Base-by-base conservation (phyloP, 2,329 filamentous ascomycete genomes). In the Sporothrix brasiliensis region DNA sequence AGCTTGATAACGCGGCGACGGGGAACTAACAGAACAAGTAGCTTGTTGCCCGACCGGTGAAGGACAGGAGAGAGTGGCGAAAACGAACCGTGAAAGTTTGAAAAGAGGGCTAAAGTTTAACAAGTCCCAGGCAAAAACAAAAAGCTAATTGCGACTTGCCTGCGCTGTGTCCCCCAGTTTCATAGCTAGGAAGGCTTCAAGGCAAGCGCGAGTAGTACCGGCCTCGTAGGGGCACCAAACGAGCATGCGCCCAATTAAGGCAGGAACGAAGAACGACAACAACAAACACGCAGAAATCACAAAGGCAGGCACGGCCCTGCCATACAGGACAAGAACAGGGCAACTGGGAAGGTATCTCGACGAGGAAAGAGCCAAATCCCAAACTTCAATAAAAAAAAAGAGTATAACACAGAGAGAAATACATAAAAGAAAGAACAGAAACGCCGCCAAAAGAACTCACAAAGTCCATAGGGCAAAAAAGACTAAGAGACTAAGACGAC, bases 141-240 rank as follows among this genome's bases (percentile, higher is more conserved):
- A 13, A 39, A 47, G 58, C 58, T 47, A 63, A 39, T 11, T 39
- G 16, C 58, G 58, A 47, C 58, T 63, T 63, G 56, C 56, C 34
- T 21, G 4, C 39, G 39, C 58, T 21, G 39, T 11, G 58, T n/a
- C 21, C 44, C 27, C 21, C 39, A 44, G n/a, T 47, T 41, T 24
- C 41, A 47, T 21, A 47, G 58, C 58, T 27, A 63, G 47, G 39
- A 10, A 63, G 47, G n/a, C n/a, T n/a, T n/a, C n/a, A n/a, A n/a
- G n/a, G 39, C 39, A 47, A 24, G 56, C n/a, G 21, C 56, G 34
- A 60, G 19, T 27, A n/a, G n/a, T n/a, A 44, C 58, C 19, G 6
- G 7, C 41, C 3, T 44, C 41, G 34, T 60, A 41, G 56, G 34
- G 34, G 52, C 24, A 54, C 24, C 24, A 60, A 21, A 19, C 11